These are phyloP conservation scores for Craterostigma plantagineum DNA, from an alignment of 257 asterid species.

Conservation along the genomic window DNA sequence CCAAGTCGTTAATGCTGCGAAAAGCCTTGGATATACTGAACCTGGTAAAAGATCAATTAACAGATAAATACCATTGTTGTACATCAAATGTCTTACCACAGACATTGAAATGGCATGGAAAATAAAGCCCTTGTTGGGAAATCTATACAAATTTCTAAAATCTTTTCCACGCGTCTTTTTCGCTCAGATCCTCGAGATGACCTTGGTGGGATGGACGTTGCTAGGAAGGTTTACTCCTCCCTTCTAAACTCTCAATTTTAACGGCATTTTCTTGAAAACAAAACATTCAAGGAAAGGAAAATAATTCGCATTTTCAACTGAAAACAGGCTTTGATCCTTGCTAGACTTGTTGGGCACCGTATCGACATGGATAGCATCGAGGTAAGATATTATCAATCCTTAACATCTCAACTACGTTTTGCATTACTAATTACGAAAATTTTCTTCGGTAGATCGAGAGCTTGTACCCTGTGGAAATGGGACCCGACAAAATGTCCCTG, in stretches of 20 bases:
- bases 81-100: background rate
- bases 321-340: constrained; percentile 72
- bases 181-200: constrained; percentile 90
- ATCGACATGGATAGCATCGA: constrained; percentile 49
- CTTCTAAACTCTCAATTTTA: background rate
- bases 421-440: no score
- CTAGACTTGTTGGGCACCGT: constrained; percentile 75
- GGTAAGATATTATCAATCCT: constrained; percentile 27
- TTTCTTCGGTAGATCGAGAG: constrained; percentile 58
- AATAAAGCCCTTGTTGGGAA: background rate
- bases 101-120: constrained; percentile 8
- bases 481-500: constrained; percentile 53
- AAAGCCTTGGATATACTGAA: constrained; percentile 85
- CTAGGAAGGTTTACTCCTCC: constrained; percentile 64
- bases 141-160: no score
- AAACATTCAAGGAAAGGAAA: no score
- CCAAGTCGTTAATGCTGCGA: constrained; percentile 70
- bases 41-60: constrained; percentile 41
- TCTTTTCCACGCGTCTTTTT: no score
- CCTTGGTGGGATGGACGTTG: constrained; percentile 96
- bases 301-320: no score
- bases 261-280: no score
- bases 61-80: no score
- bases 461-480: constrained; percentile 77
- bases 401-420: no score